Evolutionary conservation across 108 stramenopile genomes (phyloP).

Genomic region (Nitzschia sp.): DNA sequence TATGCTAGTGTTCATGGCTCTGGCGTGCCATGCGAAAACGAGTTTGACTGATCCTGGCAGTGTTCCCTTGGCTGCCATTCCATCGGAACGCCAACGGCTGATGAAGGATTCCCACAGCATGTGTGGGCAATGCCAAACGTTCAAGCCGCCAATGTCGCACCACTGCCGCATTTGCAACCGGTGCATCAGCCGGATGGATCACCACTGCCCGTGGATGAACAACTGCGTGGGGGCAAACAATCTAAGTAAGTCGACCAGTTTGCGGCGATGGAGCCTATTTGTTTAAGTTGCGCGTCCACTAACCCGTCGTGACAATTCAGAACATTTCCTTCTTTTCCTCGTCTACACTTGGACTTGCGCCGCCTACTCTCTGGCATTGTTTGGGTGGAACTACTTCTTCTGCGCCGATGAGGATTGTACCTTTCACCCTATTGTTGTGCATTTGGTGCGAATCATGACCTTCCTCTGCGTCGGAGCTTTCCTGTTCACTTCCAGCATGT

Average conservation of each 20-base stretch:
- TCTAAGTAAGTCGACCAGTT: slow-evolving; percentile 8
- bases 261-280: background rate
- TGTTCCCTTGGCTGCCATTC: slow-evolving; percentile 77
- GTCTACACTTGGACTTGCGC: slow-evolving; percentile 84
- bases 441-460: slow-evolving; percentile 79
- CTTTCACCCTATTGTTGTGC: slow-evolving; percentile 68
- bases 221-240: slow-evolving; percentile 25
- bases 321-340: slow-evolving; percentile 93
- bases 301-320: slow-evolving; percentile 1
- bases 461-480: slow-evolving; percentile 62
- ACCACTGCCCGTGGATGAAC: slow-evolving; percentile 96
- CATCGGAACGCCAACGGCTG: slow-evolving; percentile 60
- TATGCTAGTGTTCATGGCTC: slow-evolving; percentile 54
- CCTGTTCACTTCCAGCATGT: slow-evolving; percentile 81
- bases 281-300: background rate
- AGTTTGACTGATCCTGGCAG: slow-evolving; percentile 90
- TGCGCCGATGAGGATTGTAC: slow-evolving; percentile 67
- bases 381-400: slow-evolving; percentile 81
- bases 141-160: slow-evolving; percentile 91
- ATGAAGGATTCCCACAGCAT: slow-evolving; percentile 60
- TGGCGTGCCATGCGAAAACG: slow-evolving; percentile 80
- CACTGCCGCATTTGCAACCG: slow-evolving; percentile 97
- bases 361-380: slow-evolving; percentile 78
- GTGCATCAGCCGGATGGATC: slow-evolving; percentile 93
- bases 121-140: slow-evolving; percentile 88